phyloP scores from a whole-genome alignment of 305 asterid genomes.

The Rubia occidens region DNA sequence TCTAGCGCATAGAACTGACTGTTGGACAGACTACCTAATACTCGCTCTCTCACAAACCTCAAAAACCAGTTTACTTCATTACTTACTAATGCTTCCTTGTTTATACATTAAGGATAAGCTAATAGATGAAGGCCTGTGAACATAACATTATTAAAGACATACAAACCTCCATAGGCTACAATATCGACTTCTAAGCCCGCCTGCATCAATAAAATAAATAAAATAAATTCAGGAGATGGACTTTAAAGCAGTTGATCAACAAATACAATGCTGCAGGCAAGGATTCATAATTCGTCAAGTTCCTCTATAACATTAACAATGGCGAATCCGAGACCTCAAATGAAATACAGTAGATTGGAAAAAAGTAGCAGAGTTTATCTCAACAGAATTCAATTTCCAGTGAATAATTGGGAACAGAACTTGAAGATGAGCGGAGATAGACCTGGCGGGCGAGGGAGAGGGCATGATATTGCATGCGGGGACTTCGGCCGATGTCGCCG shows the following conservation, averaged over 20 bases:
- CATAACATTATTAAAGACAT: not conserved
- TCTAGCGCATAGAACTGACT: not conserved
- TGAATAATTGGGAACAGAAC: not conserved
- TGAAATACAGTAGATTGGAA: not conserved
- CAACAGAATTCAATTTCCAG: not conserved
- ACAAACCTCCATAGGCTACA: constrained; percentile 88
- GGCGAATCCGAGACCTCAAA: not conserved
- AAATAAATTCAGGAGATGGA: constrained; percentile 13
- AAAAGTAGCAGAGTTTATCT: not conserved
- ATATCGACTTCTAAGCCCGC: constrained; percentile 69
- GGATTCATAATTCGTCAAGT: not conserved
- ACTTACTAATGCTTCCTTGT: not conserved
- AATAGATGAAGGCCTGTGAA: not conserved
- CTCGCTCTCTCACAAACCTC: not conserved
- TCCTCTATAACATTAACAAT: not conserved
- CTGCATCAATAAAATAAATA: constrained; percentile 36
- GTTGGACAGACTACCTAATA: not conserved
- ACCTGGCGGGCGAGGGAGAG: constrained; percentile 94
- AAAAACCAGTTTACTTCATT: not conserved
- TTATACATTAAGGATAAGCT: not conserved
- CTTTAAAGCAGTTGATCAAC: too few relatives aligned
- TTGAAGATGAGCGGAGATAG: not conserved
- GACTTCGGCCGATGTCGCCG: constrained; percentile 94
- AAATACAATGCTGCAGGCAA: too few relatives aligned
- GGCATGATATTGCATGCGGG: constrained; percentile 92